These are phyloP conservation scores for Fusarium sterilihyphosum DNA, from an alignment of 2,329 filamentous ascomycete genomes.

Conservation along the genomic window DNA sequence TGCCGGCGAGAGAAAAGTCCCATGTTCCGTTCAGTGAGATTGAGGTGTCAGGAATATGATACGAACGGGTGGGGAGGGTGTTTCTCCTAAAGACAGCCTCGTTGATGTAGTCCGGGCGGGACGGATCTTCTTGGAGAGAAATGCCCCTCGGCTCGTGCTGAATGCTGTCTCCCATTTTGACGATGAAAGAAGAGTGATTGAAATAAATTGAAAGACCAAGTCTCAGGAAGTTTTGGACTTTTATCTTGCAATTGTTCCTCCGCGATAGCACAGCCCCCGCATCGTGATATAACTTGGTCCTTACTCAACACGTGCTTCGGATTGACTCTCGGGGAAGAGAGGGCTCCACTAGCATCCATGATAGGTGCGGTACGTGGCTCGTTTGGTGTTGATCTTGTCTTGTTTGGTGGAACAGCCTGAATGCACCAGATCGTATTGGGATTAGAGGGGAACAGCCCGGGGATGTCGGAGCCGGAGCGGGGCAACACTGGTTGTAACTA, in stretches of 20 bases:
- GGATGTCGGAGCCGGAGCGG: constrained; percentile 24
- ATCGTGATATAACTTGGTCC: constrained; percentile 21
- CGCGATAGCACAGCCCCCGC: constrained; percentile 15
- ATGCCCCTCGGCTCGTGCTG: constrained; percentile 41
- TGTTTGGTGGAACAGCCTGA: neutral
- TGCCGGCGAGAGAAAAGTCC: constrained; percentile 63
- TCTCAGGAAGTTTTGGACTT: constrained; percentile 1
- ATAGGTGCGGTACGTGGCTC: constrained; percentile 27
- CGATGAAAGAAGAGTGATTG: neutral
- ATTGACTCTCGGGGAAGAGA: neutral
- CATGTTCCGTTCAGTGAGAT: constrained; percentile 65
- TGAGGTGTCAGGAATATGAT: constrained; percentile 61
- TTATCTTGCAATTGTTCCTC: constrained; percentile 15
- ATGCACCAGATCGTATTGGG: neutral
- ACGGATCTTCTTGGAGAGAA: constrained; percentile 47
- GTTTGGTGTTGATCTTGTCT: constrained; percentile 23
- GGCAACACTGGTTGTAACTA: neutral
- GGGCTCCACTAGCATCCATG: constrained; percentile 29
- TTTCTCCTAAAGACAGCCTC: constrained; percentile 63
- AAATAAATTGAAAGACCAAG: neutral
- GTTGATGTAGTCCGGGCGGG: constrained; percentile 59
- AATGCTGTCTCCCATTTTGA: constrained; percentile 33
- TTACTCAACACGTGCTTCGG: constrained; percentile 15
- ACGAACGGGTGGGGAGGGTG: constrained; percentile 61
- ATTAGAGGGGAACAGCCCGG: neutral